Evolutionary conservation across 2,329 filamentous ascomycete species (phyloP).

Genomic region (Alternaria arbusti): DNA sequence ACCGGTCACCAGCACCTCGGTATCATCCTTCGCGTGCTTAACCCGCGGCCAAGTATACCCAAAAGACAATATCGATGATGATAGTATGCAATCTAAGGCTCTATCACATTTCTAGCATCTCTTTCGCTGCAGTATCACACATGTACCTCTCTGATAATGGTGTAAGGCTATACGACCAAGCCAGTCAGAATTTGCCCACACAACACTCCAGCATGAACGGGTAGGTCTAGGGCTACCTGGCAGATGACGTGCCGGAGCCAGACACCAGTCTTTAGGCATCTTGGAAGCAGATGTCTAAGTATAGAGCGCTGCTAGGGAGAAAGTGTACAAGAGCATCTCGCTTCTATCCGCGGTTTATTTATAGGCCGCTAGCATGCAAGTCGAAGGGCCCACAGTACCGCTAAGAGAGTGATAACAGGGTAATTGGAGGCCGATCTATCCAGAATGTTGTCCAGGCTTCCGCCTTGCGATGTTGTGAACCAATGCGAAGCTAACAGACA

Average conservation of each 20-base stretch:
- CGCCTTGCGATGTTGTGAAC: not conserved
- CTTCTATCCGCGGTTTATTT: not conserved
- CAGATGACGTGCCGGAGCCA: not conserved
- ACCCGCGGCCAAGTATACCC: not conserved
- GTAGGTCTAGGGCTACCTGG: not conserved
- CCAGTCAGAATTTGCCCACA: not conserved
- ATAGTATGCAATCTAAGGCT: not conserved
- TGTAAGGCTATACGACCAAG: not conserved
- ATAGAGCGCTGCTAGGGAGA: not conserved
- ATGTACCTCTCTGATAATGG: too few species aligned
- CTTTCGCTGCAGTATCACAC: too few species aligned
- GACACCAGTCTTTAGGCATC: not conserved
- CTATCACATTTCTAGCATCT: not conserved
- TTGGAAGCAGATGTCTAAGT: not conserved
- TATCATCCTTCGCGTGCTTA: not conserved
- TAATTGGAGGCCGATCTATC: not conserved
- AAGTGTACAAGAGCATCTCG: not conserved
- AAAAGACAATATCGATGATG: not conserved
- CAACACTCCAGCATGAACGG: rapidly evolving
- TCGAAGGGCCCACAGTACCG: not conserved
- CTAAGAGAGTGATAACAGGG: not conserved
- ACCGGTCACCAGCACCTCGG: not conserved
- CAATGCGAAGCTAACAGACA: not conserved
- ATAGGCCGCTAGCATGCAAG: not conserved
- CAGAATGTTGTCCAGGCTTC: not conserved